A percentile compares a stretch with the other conserved stretches of the same genome.
Conservation (phyloP, 306 rosid genomes). For the Castanopsis chinensis region DNA sequence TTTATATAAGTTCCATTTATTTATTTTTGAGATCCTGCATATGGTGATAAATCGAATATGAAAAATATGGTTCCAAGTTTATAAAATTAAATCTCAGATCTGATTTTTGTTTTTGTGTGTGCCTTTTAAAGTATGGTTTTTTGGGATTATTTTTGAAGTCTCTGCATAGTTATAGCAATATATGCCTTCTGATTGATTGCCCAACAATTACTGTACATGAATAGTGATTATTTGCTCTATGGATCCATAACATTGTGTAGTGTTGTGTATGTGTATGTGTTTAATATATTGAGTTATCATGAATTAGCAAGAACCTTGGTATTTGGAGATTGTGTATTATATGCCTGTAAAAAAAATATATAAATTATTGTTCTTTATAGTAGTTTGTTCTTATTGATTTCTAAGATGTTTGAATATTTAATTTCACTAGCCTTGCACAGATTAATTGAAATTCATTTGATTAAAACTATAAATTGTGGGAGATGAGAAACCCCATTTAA, state of each 20-base stretch:
- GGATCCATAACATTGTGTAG: not conserved
- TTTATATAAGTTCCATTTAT: no score
- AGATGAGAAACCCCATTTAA: no score
- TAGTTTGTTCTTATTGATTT: not conserved
- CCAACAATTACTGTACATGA: not conserved
- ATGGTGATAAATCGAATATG: not conserved
- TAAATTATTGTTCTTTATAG: not conserved
- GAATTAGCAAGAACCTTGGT: no score
- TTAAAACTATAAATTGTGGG: no score
- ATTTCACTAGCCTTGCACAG: no score
- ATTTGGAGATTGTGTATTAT: not conserved
- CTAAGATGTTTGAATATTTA: no score
- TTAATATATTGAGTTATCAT: no score
- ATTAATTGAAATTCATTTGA: no score
- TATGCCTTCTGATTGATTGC: not conserved
- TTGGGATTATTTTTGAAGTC: not conserved
- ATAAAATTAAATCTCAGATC: not conserved
- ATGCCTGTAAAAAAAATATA: no score
- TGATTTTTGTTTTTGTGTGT: not conserved
- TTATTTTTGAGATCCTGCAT: not conserved
- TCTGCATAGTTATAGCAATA: not conserved
- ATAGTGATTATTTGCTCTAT: not conserved
- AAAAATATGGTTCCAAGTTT: not conserved
- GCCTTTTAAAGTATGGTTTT: not conserved
- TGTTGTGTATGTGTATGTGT: no score